Base-by-base conservation (phyloP, 768 basidiomycete genomes). In the Postia placenta region DNA sequence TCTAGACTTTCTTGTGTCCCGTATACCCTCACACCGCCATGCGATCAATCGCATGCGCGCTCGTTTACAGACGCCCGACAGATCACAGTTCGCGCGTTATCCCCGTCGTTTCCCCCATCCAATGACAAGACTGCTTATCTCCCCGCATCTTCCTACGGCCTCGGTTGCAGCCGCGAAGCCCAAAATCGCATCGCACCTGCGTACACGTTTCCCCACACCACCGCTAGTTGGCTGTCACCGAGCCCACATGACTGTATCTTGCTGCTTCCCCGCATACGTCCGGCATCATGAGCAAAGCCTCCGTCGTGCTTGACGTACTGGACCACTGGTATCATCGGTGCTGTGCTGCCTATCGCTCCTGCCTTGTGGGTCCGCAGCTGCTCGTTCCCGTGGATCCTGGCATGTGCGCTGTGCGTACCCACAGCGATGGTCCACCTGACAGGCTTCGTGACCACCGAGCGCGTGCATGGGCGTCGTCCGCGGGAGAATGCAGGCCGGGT, bases 121-220 rank as follows among this genome's bases (percentile, higher is more conserved):
- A n/a, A n/a, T n/a, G n/a, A n/a, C n/a, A n/a, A n/a, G n/a, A n/a
- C n/a, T n/a, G n/a, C n/a, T n/a, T n/a, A n/a, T n/a, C 41, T 40
- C 39, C 30, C 47, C 38, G 42, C 20, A 28, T 42, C 38, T 37
- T n/a, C n/a, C n/a, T n/a, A n/a, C n/a, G n/a, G 40, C 40, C 47
- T 45, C 47, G 39, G 45, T 53, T 48, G 42, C 45, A 49, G 48
- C 22, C 40, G 11, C 40, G 24, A 11, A 14, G 20, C 14, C 40
- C 5, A 14, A 42, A 22, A 14, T 20, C 40, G 5, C 24, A 19
- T 24, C 40, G 14, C 14, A 14, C 17, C 14, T 24, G 44, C 44
- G 15, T 22, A 35, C 30, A 5, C 23, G 19, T 27, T 20, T 27
- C 25, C 43, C 28, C 5, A 11, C 43, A 27, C 19, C 25, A 24